Base-by-base conservation (phyloP, 2,329 filamentous ascomycete species). In the Chrysosphaeria jannelii region DNA sequence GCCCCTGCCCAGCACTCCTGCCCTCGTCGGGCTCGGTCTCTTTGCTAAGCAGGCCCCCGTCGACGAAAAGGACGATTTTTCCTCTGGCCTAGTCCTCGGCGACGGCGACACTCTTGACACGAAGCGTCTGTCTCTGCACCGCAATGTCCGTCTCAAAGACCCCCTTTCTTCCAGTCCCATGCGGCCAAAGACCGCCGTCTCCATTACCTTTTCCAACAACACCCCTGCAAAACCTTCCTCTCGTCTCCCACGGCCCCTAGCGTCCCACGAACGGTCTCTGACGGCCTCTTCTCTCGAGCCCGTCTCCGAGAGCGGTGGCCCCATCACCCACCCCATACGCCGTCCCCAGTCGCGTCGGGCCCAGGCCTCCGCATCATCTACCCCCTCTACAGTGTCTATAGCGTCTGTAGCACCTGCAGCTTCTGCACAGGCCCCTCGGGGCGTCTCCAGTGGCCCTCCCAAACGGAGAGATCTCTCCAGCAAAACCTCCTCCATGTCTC, bases 191-290 rank as follows among this genome's bases (percentile, higher is more conserved):
- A 62, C 74, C 10, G 66, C 75, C 8, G 70, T 85, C 14, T 81
- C 79, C 8, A 52, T 93, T 29, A 91, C 78, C 5, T 93, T 93
- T 39, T 88, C 75, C 22, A 85, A 72, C 43, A 78, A 79, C n/a
- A 38, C 50, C 13, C 39, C 47, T 13, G 36, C 44, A 5, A n/a
- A n/a, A n/a, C n/a, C n/a, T n/a, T 33, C 38, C 28, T 85, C 78
- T 16, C 67, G 78, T 27, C 69, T 90, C 29, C 78, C 81, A 18
- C 62, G 78, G 24, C 69, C 79, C 17, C 53, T 68, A 26, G 44
- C 44, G 17, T 54, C 53, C 28, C 66, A 72, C 41, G 69, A 75
- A 36, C 57, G 69, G 25, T 51, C 57, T 9, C 57, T 56, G 25
- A 59, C 66, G 5, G 59, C 63, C 33, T 71, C 71, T 8, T 67